phyloP scores from a whole-genome alignment of 164 flowering plant genomes.

The Dillenia suffruticosa region DNA sequence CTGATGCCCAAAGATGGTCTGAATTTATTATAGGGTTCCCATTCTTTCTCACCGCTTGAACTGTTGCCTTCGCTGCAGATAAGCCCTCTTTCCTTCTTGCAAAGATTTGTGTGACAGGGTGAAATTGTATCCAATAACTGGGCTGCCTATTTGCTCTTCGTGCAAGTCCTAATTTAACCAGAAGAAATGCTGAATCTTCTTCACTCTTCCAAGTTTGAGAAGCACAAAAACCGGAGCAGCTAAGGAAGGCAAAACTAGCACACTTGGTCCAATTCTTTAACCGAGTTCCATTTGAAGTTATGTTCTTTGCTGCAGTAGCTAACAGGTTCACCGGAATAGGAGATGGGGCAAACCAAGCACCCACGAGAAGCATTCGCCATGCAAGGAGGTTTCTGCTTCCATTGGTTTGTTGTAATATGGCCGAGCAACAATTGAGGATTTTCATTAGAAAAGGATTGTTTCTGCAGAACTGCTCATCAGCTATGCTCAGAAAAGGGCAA shows the following conservation, averaged over 20 bases:
- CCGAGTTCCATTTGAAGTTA: slow-evolving; percentile 31
- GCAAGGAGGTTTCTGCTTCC: slow-evolving; percentile 44
- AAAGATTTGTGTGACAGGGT: slow-evolving; percentile 55
- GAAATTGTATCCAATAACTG: slow-evolving; percentile 67
- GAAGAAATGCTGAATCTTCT: slow-evolving; percentile 62
- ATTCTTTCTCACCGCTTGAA: slow-evolving; percentile 51
- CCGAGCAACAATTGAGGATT: slow-evolving; percentile 40
- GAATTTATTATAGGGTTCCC: slow-evolving; percentile 45
- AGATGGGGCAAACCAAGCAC: slow-evolving; percentile 85
- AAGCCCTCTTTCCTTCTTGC: slow-evolving; percentile 49
- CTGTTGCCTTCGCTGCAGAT: slow-evolving; percentile 56
- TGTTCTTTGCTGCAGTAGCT: slow-evolving; percentile 60
- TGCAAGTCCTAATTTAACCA: slow-evolving; percentile 76
- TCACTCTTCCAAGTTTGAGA: slow-evolving; percentile 49
- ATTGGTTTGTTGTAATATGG: slow-evolving; percentile 46
- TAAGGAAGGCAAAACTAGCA: slow-evolving; percentile 31
- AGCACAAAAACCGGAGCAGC: slow-evolving; percentile 37
- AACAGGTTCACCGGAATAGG: slow-evolving; percentile 59
- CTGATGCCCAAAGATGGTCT: slow-evolving; percentile 84
- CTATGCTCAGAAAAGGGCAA: slow-evolving; percentile 17
- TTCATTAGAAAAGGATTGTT: slow-evolving; percentile 65
- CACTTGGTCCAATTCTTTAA: slow-evolving; percentile 53
- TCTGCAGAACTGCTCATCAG: slow-evolving; percentile 58
- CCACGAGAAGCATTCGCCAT: slow-evolving; percentile 73
- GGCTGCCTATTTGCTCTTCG: slow-evolving; percentile 41